Percentiles rank a stretch among this genome's conserved stretches.
These are phyloP conservation scores for Phlebiopsis gigantea DNA, from an alignment of 768 basidiomycete genomes.

Conservation along the genomic window DNA sequence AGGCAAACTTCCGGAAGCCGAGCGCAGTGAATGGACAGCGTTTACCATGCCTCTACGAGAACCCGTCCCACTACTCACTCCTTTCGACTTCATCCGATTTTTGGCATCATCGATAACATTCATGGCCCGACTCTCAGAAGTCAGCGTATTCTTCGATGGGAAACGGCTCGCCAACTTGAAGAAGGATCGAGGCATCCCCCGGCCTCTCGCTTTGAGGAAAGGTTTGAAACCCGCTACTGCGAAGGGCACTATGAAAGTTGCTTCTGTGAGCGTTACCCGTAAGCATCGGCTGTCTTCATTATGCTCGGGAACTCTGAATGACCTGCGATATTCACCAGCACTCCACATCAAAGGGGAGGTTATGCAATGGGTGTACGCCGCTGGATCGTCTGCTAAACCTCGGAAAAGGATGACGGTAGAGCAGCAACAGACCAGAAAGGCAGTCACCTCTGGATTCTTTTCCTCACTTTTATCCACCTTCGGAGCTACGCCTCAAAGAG, in stretches of 20 bases:
- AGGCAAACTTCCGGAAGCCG: conserved; percentile 49
- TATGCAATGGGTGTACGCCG: conserved; percentile 72
- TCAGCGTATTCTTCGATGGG: conserved; percentile 81
- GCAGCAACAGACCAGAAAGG: conserved; percentile 15
- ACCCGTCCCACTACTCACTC: conserved; percentile 67
- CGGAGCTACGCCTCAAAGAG: conserved; percentile 27
- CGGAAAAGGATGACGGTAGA: conserved; percentile 20
- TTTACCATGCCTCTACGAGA: conserved; percentile 90
- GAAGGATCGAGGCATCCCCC: conserved; percentile 54
- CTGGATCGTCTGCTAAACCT: conserved; percentile 40
- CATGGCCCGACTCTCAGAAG: conserved; percentile 71
- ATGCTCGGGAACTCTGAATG: not conserved
- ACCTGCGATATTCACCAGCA: conserved; percentile 31
- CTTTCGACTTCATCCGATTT: conserved; percentile 88
- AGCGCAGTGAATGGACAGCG: conserved; percentile 62
- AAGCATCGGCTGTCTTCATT: conserved; percentile 19
- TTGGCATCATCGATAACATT: conserved; percentile 90
- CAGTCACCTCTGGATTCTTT: conserved; percentile 32
- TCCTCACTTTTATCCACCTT: conserved; percentile 35
- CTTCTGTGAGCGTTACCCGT: conserved; percentile 60
- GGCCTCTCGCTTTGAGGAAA: conserved; percentile 45
- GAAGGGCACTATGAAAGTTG: conserved; percentile 63
- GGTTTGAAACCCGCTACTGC: conserved; percentile 53
- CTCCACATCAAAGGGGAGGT: conserved; percentile 77
- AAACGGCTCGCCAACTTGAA: conserved; percentile 61